Base-by-base conservation (phyloP, 139 green algal genomes). In the Coccomyxa sp. region DNA sequence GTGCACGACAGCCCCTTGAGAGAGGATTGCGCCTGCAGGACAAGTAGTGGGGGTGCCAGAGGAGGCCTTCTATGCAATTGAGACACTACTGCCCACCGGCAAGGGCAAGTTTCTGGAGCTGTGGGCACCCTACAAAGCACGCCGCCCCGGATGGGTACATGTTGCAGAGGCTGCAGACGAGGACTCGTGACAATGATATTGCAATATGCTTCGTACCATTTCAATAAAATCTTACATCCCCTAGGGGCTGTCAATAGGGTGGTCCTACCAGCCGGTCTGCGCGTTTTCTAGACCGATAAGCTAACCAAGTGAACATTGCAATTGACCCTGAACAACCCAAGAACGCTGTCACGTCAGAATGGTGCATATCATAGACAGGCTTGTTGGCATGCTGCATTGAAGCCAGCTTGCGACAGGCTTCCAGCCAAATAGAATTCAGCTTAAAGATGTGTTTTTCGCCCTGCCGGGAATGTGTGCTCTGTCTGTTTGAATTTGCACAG, bases 11-110 rank as follows among this genome's bases (percentile, higher is more conserved):
- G 5, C 34, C 68, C 22, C 24, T 73, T 9, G 2, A 73, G 16
- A 1, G 2, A 73, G 16, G 29, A 72, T 36, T 72, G 64, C 64
- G 34, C 29, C 9, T 75, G 58, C 76, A 80, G 76, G 76, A 5
- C 38, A 68, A 33, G 27, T 29, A 31, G n/a, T 16, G 16, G 76
- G 8, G 27, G 72, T 90, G 18, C 92, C 92, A 0, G 35, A 85
- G 27, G 89, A 95, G 81, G 84, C 88, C 16, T 91, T 88, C 31
- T 72, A 73, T 24, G 86, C 82, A 7, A 89, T 97, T 9, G 93
- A 97, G 82, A 97, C 91, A 37, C 75, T 97, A 83, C 82, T 97
- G 78, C 93, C 93, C 3, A 88, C 79, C 0, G 87, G 85, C 38
- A 87, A 86, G 55, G 87, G 86, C 14, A 83, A 84, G 18, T 90